Evolutionary conservation across 768 basidiomycete species (phyloP).

Genomic region (Nidula microcarpa): DNA sequence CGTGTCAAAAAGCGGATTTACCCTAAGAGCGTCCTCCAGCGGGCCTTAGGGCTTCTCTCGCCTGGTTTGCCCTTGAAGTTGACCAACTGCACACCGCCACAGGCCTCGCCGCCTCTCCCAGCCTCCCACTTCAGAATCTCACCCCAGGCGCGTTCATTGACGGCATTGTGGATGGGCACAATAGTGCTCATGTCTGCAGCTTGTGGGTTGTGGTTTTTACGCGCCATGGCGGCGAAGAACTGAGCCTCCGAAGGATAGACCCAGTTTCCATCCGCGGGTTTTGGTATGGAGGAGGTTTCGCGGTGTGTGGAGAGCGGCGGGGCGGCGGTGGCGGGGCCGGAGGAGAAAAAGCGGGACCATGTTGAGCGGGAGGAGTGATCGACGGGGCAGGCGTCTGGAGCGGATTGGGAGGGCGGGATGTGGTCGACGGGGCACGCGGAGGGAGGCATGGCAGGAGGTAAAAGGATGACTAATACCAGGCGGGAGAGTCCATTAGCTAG

Average conservation of each 20-base stretch:
- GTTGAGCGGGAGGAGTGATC: constrained; percentile 43
- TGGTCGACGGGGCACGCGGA: constrained; percentile 50
- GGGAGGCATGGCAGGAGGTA: constrained; percentile 18
- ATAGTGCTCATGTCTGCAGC: constrained; percentile 91
- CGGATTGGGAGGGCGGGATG: constrained; percentile 14
- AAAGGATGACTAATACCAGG: background rate
- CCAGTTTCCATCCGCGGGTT: constrained; percentile 73
- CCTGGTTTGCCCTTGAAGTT: constrained; percentile 89
- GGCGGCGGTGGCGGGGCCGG: constrained; percentile 13
- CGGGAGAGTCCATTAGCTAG: no score
- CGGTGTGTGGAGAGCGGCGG: constrained; percentile 63
- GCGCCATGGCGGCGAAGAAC: constrained; percentile 95
- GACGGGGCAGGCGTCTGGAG: constrained; percentile 55
- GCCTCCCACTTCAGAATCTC: constrained; percentile 83
- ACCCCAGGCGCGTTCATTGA: constrained; percentile 91
- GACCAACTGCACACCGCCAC: constrained; percentile 78
- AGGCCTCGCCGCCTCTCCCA: constrained; percentile 76
- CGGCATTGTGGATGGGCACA: constrained; percentile 98
- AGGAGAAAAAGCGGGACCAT: constrained; percentile 40
- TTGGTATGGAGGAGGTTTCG: constrained; percentile 87
- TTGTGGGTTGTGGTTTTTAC: constrained; percentile 89
- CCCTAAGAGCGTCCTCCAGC: constrained; percentile 84
- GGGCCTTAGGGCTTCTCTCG: constrained; percentile 77
- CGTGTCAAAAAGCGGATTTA: constrained; percentile 37
- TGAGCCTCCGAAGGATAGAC: constrained; percentile 98